phyloP scores from a whole-genome alignment of 2,329 filamentous ascomycete genomes.

The Xylaria sp. region DNA sequence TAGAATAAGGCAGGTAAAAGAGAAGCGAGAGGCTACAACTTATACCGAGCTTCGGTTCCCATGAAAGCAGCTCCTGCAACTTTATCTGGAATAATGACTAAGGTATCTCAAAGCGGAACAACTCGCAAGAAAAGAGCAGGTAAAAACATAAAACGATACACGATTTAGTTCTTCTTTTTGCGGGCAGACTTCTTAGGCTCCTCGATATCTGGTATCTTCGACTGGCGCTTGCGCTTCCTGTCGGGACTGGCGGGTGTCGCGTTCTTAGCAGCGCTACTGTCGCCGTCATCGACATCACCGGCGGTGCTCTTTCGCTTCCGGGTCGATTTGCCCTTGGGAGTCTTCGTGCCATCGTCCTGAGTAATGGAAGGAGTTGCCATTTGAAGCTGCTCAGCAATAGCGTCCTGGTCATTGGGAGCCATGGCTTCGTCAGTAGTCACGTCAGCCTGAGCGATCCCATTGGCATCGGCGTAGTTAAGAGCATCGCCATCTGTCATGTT shows the following conservation, averaged over 20 bases:
- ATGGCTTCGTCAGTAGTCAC: constrained; percentile 57
- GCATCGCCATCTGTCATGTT: constrained; percentile 71
- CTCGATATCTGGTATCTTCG: constrained; percentile 66
- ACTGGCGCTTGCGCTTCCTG: constrained; percentile 70
- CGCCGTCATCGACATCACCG: constrained; percentile 57
- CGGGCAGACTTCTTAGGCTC: constrained; percentile 69
- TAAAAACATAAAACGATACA: constrained; percentile 7
- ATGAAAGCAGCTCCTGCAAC: constrained; percentile 11
- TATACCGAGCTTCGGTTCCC: constrained; percentile 7
- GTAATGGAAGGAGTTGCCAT: constrained; percentile 52
- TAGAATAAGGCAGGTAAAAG: constrained; percentile 21
- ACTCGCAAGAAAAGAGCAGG: constrained; percentile 30
- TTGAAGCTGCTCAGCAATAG: constrained; percentile 68
- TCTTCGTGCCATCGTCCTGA: constrained; percentile 61
- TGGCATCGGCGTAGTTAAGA: constrained; percentile 67
- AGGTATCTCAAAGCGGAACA: constrained; percentile 25
- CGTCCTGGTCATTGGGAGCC: constrained; percentile 62
- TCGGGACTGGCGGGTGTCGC: constrained; percentile 64
- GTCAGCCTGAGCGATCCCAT: constrained; percentile 64
- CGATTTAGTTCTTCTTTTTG: constrained; percentile 64
- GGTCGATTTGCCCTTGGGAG: constrained; percentile 64
- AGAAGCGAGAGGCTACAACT: constrained; percentile 5
- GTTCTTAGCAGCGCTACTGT: constrained; percentile 52
- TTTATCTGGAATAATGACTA: constrained; percentile 20
- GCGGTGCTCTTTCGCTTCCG: constrained; percentile 68